Evolutionary conservation across 2,329 filamentous ascomycete species (phyloP).

Genomic region (Aureobasidium sp.): DNA sequence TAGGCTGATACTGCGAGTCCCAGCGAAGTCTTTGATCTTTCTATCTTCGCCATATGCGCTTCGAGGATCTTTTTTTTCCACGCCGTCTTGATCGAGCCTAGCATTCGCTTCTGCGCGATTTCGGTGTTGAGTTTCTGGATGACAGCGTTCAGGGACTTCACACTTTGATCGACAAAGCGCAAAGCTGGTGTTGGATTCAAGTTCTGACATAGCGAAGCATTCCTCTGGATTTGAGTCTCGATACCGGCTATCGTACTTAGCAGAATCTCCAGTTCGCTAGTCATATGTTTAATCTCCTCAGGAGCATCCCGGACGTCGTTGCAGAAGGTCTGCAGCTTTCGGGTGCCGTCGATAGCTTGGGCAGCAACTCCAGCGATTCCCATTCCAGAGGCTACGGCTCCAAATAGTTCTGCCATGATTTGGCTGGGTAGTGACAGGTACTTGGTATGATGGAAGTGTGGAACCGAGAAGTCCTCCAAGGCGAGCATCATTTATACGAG

Average conservation of each 20-base stretch:
- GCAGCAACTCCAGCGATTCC: neutral
- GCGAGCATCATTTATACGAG: too few species aligned
- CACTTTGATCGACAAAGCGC: neutral
- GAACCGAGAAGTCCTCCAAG: too few species aligned
- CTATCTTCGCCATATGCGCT: neutral
- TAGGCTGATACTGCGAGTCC: neutral
- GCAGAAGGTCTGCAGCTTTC: neutral
- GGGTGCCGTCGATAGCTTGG: neutral
- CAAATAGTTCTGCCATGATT: neutral
- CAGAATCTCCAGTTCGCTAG: neutral
- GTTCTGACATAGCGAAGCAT: neutral
- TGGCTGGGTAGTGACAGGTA: neutral
- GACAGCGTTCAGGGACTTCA: neutral
- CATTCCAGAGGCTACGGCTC: neutral
- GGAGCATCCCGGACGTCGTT: neutral
- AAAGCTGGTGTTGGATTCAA: neutral
- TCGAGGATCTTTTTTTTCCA: neutral
- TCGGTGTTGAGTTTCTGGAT: neutral
- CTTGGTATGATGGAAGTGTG: too few species aligned
- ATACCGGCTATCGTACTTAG: neutral
- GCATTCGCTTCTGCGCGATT: neutral
- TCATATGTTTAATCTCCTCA: neutral
- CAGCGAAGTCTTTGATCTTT: neutral
- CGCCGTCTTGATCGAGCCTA: neutral
- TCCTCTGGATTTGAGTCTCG: neutral